Base-by-base conservation (phyloP, 2,329 filamentous ascomycete species). In the Hymenoscyphus salicellus region DNA sequence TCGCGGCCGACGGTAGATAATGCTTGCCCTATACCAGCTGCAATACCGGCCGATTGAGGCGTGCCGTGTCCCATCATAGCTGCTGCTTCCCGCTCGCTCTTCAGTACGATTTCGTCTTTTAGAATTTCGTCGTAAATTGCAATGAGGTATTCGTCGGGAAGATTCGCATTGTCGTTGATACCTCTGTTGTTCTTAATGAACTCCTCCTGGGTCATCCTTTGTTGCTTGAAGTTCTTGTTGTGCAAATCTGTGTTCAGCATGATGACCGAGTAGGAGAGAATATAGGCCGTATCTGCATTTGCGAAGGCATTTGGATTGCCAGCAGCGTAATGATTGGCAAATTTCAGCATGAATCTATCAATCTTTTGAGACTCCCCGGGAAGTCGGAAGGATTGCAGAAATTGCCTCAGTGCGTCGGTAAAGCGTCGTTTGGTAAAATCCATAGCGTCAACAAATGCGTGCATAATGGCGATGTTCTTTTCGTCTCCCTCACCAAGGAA, bases 171-270 rank as follows among this genome's bases (percentile, higher is more conserved):
- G 78, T 99, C 95, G 78, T 99, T 98, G 81, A 99, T 99, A 64
- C 95, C 95, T 32, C 95, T 84, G 77, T 99, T 99, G 79, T 99
- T 99, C 81, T 96, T 97, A 81, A 99, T 97, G 75, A 99, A 99
- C 71, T 99, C 96, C 68, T 97, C 91, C 69, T 93, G 93, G 30
- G 89, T 96, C 95, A 99, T 99, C 61, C 93, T 88, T 11, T 52
- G 36, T 70, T 86, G 87, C 1, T 82, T 83, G 72, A 99, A 85
- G 76, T 97, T 97, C 69, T 81, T 84, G 77, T 94, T 98, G 79
- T 99, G 95, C 71, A 94, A 86, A 80, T 99, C 95, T 1, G 93
- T 97, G 77, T 99, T 99, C 60, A 99, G 81, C 85, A 99, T 83
- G 72, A 99, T 97, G 63, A 98, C 95, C 0, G 94, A 98, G 78